Conservation (phyloP, 306 rosid species). For the Corylus heterophylla region DNA sequence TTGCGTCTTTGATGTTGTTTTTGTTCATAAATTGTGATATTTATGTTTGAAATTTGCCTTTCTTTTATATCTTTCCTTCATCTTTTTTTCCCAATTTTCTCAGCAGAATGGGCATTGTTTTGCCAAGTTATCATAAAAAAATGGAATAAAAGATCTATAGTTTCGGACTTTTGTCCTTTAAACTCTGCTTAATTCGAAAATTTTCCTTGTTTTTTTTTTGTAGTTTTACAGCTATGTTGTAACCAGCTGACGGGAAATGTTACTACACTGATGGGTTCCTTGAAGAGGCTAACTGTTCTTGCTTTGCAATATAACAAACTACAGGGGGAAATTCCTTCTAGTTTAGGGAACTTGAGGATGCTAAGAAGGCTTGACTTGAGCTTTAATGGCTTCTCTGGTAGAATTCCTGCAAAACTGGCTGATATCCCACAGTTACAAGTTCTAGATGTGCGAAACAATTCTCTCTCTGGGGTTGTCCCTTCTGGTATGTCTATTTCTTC, state of each 20-base stretch:
- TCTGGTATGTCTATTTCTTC: slow-evolving; percentile 48
- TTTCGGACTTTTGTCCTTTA: not conserved
- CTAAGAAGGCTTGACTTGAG: slow-evolving; percentile 75
- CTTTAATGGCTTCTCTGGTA: slow-evolving; percentile 66
- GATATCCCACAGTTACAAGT: slow-evolving; percentile 40
- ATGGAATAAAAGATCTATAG: not conserved
- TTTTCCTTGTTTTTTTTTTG: slow-evolving; percentile 1
- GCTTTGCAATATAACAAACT: slow-evolving; percentile 74
- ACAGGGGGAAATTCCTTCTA: slow-evolving; percentile 63
- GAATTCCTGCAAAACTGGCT: slow-evolving; percentile 59
- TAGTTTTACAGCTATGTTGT: slow-evolving; percentile 79
- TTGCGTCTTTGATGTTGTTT: not conserved
- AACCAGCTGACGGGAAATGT: slow-evolving; percentile 73
- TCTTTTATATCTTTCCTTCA: not conserved
- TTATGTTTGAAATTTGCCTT: not conserved
- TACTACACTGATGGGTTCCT: slow-evolving; percentile 62
- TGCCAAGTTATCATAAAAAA: not conserved
- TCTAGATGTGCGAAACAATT: slow-evolving; percentile 68
- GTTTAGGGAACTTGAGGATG: slow-evolving; percentile 54
- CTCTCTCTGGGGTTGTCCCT: slow-evolving; percentile 73
- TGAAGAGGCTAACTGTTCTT: slow-evolving; percentile 64
- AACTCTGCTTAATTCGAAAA: not conserved
- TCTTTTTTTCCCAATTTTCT: not conserved
- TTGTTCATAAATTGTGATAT: not conserved
- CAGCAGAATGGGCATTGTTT: not conserved